phyloP scores from a whole-genome alignment of 176 grass and related monocot species.

The Bolboschoenus planiculmis region DNA sequence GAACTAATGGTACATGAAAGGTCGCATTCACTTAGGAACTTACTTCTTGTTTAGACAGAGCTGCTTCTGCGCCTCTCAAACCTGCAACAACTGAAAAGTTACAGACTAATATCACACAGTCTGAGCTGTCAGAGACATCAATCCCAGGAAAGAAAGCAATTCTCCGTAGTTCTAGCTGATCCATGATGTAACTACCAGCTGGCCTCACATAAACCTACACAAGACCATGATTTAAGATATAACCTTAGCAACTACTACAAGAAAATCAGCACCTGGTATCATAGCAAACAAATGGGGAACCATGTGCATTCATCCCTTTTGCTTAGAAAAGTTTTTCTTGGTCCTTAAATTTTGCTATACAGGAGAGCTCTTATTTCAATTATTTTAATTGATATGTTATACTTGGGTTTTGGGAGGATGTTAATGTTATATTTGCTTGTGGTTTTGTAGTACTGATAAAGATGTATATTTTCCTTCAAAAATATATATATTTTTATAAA shows the following conservation, averaged over 20 bases:
- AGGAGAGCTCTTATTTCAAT: neutral
- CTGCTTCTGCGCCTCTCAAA: conserved; percentile 50
- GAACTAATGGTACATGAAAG: neutral
- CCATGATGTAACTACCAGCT: conserved; percentile 74
- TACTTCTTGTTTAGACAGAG: conserved; percentile 48
- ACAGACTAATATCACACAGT: conserved; percentile 41
- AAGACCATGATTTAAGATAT: neutral
- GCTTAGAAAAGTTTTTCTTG: neutral
- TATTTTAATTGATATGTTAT: neutral
- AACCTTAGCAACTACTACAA: conserved; percentile 4
- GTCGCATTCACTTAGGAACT: neutral
- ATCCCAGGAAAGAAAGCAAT: conserved; percentile 44
- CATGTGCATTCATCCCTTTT: neutral
- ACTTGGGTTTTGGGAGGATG: neutral
- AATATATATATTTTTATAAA: neutral
- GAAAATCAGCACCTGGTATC: no score
- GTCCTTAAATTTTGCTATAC: neutral
- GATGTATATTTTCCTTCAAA: neutral
- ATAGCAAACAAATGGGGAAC: no score
- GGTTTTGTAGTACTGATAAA: neutral
- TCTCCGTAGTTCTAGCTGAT: conserved; percentile 58
- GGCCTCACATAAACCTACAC: conserved; percentile 66
- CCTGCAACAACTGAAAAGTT: conserved; percentile 59
- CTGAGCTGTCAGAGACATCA: conserved; percentile 32
- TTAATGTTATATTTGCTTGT: neutral